Evolutionary conservation across 257 asterid species (phyloP).

Genomic region (Solanum rostratum): DNA sequence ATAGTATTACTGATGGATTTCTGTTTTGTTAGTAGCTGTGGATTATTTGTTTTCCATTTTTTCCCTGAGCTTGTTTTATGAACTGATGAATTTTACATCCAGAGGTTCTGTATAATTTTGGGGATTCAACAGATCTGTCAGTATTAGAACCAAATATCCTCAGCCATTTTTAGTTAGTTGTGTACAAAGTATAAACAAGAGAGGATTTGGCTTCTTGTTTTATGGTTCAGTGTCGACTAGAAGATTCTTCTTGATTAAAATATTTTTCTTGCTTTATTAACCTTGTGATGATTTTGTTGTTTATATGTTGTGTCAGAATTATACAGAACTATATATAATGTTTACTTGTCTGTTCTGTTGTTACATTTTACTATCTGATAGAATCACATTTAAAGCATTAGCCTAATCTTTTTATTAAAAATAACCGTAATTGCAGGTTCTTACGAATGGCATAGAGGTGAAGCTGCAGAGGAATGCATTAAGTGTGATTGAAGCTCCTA

Average conservation of each 20-base stretch:
- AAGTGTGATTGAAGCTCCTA: slow-evolving; percentile 82
- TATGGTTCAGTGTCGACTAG: background rate
- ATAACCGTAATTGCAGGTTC: slow-evolving; percentile 45
- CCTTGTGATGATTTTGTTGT: background rate
- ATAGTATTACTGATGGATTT: background rate
- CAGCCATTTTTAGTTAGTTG: background rate
- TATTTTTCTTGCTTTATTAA: background rate
- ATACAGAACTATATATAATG: background rate
- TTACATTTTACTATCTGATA: background rate
- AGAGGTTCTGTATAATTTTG: background rate
- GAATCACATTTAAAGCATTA: background rate
- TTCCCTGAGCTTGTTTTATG: background rate
- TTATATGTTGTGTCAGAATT: background rate
- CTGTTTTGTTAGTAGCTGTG: background rate
- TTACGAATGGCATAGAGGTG: slow-evolving; percentile 89
- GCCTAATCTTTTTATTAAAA: background rate
- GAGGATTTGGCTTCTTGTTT: background rate
- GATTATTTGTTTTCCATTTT: background rate
- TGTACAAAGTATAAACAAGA: background rate
- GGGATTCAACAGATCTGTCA: background rate
- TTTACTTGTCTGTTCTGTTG: background rate
- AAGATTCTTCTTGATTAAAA: background rate
- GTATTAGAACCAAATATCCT: background rate
- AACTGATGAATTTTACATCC: background rate
- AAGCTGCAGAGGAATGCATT: slow-evolving; percentile 89